Evolutionary conservation across 129 eudicot genomes (phyloP), one percentile per base, ranked within the genome.

Genomic region (Erigeron canadensis): DNA sequence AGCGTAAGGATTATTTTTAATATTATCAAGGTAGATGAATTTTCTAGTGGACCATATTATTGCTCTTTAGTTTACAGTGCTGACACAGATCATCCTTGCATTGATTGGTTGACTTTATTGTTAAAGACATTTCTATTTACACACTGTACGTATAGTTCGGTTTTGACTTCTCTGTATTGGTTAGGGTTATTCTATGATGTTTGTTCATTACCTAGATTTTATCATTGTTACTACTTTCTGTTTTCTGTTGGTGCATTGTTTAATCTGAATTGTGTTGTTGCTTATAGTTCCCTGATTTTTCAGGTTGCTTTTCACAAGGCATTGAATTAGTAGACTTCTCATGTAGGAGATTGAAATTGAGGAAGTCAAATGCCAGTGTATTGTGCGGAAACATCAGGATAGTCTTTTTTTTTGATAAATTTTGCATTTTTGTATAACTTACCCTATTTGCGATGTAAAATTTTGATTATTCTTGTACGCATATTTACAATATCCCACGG

Each of bases 271-370:
- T 69, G 40, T 17, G 19, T 45, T 5, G 43, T 10, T 22, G 46
- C 67, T 58, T 63, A 18, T 7, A 1, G 65, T 28, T 84, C 19
- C 34, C 43, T 39, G 45, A 19, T 63, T 70, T 39, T 77, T 69
- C 85, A 89, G 93, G 91, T 78, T 53, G 86, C 97, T 7, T 90
- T 85, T 79, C 97, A 90, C 94, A 90, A 87, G 74, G 57, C 97
- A 18, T 66, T 90, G 45, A 90, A 87, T 73, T 21, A 79, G 77
- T 67, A 48, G 80, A 71, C 39, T 57, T 48, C 6, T 41, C 11
- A 42, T 8, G 17, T 13, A 56, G 54, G 22, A 71, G 72, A 64
- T 15, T 13, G 8, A 46, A 55, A n/a, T 42, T 0, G 51, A 71
- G 58, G 53, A 12, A 41, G 50, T 10, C 28, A 3, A 23, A 6